Conservation (phyloP, 805 yeast genomes). For the Naumovozyma baii region DNA sequence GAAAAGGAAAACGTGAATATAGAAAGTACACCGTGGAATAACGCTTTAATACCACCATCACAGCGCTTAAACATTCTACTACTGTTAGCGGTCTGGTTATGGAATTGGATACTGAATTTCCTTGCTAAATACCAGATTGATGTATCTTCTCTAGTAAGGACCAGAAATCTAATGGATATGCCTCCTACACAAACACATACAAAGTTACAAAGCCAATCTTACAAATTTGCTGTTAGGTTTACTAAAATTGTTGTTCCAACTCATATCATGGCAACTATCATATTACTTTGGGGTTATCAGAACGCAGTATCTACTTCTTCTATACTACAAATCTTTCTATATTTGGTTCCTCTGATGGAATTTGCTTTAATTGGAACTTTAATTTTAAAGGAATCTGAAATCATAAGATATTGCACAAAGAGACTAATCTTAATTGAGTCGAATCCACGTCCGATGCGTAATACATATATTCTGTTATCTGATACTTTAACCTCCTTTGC, state of each 20-base stretch:
- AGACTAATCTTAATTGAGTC: slow-evolving; percentile 32
- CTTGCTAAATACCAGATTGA: slow-evolving; percentile 36
- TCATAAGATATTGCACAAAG: slow-evolving; percentile 31
- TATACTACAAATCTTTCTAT: slow-evolving; percentile 4
- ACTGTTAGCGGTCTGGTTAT: slow-evolving; percentile 42
- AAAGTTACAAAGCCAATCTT: slow-evolving; percentile 32
- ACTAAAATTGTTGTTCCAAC: slow-evolving; percentile 21
- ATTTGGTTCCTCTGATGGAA: slow-evolving; percentile 7
- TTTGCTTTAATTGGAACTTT: slow-evolving; percentile 10
- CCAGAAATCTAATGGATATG: slow-evolving; percentile 16
- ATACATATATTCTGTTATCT: slow-evolving; percentile 62
- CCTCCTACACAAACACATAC: slow-evolving; percentile 27
- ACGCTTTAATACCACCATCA: slow-evolving; percentile 34
- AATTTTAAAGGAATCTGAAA: slow-evolving; percentile 31
- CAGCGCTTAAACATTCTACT: slow-evolving; percentile 42
- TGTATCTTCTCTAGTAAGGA: slow-evolving; percentile 24
- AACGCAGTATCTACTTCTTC: slow-evolving; percentile 9
- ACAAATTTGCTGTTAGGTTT: slow-evolving; percentile 14
- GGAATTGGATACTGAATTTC: slow-evolving; percentile 40
- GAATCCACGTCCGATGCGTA: slow-evolving; percentile 29
- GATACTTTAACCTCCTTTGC: slow-evolving; percentile 81
- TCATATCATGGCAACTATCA: slow-evolving; percentile 6
- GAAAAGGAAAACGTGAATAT: background rate
- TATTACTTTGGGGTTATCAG: slow-evolving; percentile 1
- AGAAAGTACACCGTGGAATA: background rate